Conservation (phyloP, 1,284 basidiomycete genomes). For the Mycena sp. region DNA sequence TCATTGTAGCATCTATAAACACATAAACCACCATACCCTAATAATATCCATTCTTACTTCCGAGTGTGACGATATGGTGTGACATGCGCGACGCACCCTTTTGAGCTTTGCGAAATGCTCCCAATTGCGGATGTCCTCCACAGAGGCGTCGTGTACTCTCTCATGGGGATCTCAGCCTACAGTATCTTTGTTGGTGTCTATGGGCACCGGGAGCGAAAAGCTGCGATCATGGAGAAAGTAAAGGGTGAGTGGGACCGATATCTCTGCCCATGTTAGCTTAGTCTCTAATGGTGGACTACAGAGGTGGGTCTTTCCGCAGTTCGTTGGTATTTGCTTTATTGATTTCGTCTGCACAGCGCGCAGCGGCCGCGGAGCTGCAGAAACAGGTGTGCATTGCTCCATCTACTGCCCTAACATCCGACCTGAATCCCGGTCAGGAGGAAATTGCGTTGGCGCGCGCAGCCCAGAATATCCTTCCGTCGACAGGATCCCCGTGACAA, state of each 20-base stretch:
- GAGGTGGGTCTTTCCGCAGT: constrained; percentile 8
- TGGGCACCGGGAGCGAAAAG: constrained; percentile 31
- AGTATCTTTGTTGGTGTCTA: constrained; percentile 32
- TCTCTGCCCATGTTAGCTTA: background rate
- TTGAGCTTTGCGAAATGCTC: no score
- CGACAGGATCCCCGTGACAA: no score
- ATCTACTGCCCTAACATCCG: background rate
- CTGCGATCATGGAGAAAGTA: constrained; percentile 11
- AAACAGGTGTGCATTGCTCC: constrained; percentile 10
- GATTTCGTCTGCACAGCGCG: constrained; percentile 17
- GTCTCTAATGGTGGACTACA: constrained; percentile 9
- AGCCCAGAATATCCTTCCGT: constrained; percentile 11
- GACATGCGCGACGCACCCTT: no score
- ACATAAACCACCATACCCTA: no score
- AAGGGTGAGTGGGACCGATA: constrained; percentile 15
- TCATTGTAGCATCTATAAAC: constrained; percentile 23
- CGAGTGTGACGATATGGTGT: background rate
- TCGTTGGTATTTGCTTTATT: background rate
- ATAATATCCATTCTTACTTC: background rate
- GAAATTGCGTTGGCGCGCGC: constrained; percentile 25
- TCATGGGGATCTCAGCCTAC: constrained; percentile 34
- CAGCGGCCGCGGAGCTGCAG: constrained; percentile 10
- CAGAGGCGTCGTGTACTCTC: constrained; percentile 33
- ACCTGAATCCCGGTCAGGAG: constrained; percentile 11
- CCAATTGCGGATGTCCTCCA: constrained; percentile 32